phyloP scores from a whole-genome alignment of 2,329 filamentous ascomycete genomes.

The Penicillium crustosum region DNA sequence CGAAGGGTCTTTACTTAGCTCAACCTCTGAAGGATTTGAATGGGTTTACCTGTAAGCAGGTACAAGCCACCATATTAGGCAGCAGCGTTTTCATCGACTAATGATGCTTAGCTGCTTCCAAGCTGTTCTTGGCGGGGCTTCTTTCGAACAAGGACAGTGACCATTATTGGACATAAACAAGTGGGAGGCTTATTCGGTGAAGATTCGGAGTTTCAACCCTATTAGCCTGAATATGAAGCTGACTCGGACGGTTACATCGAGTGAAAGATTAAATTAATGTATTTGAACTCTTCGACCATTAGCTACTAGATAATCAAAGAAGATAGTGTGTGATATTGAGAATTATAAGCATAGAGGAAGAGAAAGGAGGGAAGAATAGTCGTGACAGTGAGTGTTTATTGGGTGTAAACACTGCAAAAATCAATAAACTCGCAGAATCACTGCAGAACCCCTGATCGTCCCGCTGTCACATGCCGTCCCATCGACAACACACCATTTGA shows the following conservation, averaged over 20 bases:
- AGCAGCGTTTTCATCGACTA: background rate
- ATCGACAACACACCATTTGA: background rate
- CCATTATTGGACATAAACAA: background rate
- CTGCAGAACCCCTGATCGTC: no score
- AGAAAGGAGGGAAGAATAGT: background rate
- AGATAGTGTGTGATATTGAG: background rate
- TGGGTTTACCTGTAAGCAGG: background rate
- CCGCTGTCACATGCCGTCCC: background rate
- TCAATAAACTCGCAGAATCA: no score
- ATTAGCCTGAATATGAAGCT: background rate
- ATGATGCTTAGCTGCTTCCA: background rate
- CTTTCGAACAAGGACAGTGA: background rate
- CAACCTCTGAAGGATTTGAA: background rate
- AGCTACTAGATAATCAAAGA: background rate
- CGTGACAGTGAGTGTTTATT: background rate
- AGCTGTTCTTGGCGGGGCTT: background rate
- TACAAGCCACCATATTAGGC: background rate
- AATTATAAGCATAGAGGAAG: background rate
- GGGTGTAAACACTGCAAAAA: background rate
- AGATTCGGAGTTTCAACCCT: background rate
- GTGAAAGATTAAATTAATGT: background rate
- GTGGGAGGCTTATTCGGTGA: background rate
- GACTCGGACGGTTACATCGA: background rate
- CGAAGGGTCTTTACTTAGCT: background rate
- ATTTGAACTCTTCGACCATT: background rate